These are phyloP conservation scores for Colletotrichum karsti DNA, from an alignment of 2,329 filamentous ascomycete genomes.

Conservation along the genomic window DNA sequence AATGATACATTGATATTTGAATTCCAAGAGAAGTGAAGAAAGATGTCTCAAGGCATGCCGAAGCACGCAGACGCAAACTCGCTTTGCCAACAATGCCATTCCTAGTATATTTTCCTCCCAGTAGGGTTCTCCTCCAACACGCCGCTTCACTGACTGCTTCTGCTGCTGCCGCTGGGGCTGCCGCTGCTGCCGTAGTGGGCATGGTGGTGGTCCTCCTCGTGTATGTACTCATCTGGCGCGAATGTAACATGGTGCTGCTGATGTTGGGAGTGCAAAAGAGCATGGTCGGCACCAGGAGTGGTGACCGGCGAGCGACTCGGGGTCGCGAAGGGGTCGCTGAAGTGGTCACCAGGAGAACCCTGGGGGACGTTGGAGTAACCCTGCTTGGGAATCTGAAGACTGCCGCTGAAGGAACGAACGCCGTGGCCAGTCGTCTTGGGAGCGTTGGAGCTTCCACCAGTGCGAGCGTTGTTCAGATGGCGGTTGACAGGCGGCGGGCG, in stretches of 20 bases:
- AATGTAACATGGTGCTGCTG: slow-evolving; percentile 11
- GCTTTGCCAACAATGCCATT: slow-evolving; percentile 6
- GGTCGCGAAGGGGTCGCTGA: slow-evolving; percentile 22
- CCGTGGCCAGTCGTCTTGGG: slow-evolving; percentile 1
- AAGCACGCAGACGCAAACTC: neutral
- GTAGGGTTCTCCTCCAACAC: neutral
- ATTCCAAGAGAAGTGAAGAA: neutral
- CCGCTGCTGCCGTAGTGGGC: neutral
- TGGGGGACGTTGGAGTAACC: slow-evolving; percentile 9
- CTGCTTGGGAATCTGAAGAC: slow-evolving; percentile 1
- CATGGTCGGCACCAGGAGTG: neutral
- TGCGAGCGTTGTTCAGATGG: slow-evolving; percentile 19
- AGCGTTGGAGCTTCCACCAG: neutral
- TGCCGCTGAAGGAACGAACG: slow-evolving; percentile 6
- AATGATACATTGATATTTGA: slow-evolving; percentile 16
- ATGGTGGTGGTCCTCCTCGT: neutral
- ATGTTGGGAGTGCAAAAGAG: neutral
- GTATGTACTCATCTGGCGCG: slow-evolving; percentile 2
- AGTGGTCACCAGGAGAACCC: neutral
- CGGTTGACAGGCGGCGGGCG: slow-evolving; percentile 16
- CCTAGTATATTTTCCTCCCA: neutral
- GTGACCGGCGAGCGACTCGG: slow-evolving; percentile 5
- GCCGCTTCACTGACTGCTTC: neutral
- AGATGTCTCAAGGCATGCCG: neutral
- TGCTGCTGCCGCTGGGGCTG: neutral